A percentile compares a stretch with the other conserved stretches of the same genome.
These are phyloP conservation scores for Phytophthora hybrid DNA, from an alignment of 352 stramenopile genomes.

Conservation along the genomic window DNA sequence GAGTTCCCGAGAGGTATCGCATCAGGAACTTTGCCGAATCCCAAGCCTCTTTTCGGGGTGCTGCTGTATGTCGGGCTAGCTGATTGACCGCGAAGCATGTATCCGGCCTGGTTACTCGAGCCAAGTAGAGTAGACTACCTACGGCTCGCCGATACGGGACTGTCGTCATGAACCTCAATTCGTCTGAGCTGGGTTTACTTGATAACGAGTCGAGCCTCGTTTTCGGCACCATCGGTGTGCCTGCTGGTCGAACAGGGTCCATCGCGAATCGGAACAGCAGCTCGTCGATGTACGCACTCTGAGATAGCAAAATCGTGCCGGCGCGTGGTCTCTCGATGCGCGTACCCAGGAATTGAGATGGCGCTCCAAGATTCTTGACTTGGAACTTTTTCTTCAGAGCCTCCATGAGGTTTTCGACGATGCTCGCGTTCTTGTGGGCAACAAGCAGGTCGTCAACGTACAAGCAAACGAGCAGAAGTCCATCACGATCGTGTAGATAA, in stretches of 20 bases:
- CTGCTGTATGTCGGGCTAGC: background rate
- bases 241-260: background rate
- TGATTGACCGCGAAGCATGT: background rate
- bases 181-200: too few species aligned
- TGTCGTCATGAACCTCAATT: background rate
- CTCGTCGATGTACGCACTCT: background rate
- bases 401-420: background rate
- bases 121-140: background rate
- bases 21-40: too few species aligned
- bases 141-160: background rate
- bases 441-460: conserved; percentile 13
- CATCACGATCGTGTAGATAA: background rate
- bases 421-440: background rate
- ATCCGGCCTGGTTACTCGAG: background rate
- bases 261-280: background rate
- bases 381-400: background rate
- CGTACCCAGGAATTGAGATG: conserved; percentile 2
- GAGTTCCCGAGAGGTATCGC: too few species aligned
- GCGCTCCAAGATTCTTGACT: conserved; percentile 3
- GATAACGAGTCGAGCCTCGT: too few species aligned
- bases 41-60: background rate
- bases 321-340: background rate
- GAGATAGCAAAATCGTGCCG: background rate
- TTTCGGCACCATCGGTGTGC: background rate
- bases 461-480: conserved; percentile 7